Conservation (phyloP, 331 rosid genomes). For the Acacia concinna region DNA sequence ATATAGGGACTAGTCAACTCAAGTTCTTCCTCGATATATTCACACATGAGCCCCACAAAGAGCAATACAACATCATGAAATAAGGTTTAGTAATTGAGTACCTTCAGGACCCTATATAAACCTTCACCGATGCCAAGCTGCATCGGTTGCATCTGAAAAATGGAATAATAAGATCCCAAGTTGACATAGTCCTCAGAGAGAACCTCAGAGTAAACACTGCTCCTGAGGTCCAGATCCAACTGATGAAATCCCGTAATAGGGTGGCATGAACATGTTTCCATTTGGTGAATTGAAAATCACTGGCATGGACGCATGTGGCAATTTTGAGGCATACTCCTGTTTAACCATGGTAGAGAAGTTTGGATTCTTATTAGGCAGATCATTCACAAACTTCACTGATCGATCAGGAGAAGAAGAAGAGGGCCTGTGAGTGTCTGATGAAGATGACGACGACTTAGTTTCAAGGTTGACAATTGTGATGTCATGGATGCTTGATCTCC, state of each 20-base stretch:
- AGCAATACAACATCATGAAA: slow-evolving; percentile 39
- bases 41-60: slow-evolving; percentile 33
- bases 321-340: slow-evolving; percentile 53
- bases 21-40: slow-evolving; percentile 47
- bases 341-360: slow-evolving; percentile 37
- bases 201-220: slow-evolving; percentile 46
- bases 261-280: slow-evolving; percentile 49
- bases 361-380: slow-evolving; percentile 44
- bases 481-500: slow-evolving; percentile 94
- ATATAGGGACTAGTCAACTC: slow-evolving; percentile 32
- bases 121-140: slow-evolving; percentile 45
- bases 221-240: slow-evolving; percentile 50
- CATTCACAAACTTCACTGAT: slow-evolving; percentile 32
- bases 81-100: slow-evolving; percentile 27
- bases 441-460: slow-evolving; percentile 42
- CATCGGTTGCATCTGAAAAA: slow-evolving; percentile 59
- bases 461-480: slow-evolving; percentile 77
- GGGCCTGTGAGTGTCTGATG: slow-evolving; percentile 38
- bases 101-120: slow-evolving; percentile 26
- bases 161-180: slow-evolving; percentile 48
- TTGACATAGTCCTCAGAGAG: slow-evolving; percentile 46
- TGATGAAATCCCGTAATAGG: slow-evolving; percentile 59
- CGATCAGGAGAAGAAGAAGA: slow-evolving; percentile 39
- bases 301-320: slow-evolving; percentile 37
- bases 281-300: slow-evolving; percentile 45